Evolutionary conservation across 139 green algal species (phyloP).

Genomic region (Chlamydomonas sp.): DNA sequence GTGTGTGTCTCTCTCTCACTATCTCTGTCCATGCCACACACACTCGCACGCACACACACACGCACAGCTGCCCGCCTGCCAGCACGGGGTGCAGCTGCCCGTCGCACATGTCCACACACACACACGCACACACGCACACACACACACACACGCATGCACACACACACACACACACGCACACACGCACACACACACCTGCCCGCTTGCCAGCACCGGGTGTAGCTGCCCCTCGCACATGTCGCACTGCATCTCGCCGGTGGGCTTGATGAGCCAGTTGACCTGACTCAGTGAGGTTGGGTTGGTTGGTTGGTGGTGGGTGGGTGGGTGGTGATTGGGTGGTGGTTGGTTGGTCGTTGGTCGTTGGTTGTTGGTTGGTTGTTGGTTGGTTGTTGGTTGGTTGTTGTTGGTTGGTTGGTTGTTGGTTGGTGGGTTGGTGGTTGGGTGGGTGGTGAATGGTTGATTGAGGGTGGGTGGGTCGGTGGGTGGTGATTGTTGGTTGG

Average conservation of each 20-base stretch:
- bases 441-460: too few relatives aligned
- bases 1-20: not conserved
- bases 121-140: not conserved
- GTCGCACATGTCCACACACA: constrained; percentile 13
- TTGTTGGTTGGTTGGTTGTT: too few relatives aligned
- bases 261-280: constrained; percentile 14
- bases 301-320: too few relatives aligned
- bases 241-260: constrained; percentile 15
- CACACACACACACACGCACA: not conserved
- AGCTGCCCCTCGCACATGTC: constrained; percentile 16
- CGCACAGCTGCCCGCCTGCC: not conserved
- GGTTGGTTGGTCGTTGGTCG: too few relatives aligned
- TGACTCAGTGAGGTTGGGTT: constrained; percentile 11
- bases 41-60: not conserved
- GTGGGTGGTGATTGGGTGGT: too few relatives aligned
- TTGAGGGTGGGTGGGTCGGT: too few relatives aligned
- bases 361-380: too few relatives aligned
- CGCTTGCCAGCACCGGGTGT: constrained; percentile 15
- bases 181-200: not conserved
- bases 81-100: constrained; percentile 15
- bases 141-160: not conserved
- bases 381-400: too few relatives aligned
- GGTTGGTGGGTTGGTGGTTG: too few relatives aligned
- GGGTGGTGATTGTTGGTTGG: too few relatives aligned
- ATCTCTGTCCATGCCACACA: not conserved